These are phyloP conservation scores for Aphanomyces euteiches DNA, from an alignment of 352 stramenopile species.

Conservation along the genomic window DNA sequence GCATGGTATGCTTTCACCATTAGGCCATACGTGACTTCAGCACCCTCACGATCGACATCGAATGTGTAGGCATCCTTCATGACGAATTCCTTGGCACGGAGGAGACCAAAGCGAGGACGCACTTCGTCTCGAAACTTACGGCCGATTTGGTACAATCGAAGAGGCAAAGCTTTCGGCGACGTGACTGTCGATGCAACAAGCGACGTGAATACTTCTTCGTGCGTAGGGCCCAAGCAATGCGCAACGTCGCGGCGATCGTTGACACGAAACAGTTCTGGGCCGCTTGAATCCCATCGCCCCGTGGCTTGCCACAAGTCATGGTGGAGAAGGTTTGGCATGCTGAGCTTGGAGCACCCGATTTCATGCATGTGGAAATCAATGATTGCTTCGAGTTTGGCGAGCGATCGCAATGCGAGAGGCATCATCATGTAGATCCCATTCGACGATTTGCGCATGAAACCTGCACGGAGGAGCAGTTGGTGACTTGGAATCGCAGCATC, in stretches of 20 bases:
- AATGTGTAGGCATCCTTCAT: constrained; percentile 93
- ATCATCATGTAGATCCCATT: constrained; percentile 78
- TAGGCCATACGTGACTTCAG: constrained; percentile 68
- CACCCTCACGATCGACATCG: constrained; percentile 55
- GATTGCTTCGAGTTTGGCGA: constrained; percentile 70
- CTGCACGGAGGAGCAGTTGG: constrained; percentile 75
- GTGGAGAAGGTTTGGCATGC: constrained; percentile 70
- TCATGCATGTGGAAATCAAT: constrained; percentile 78
- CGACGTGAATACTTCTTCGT: constrained; percentile 82
- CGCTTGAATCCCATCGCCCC: constrained; percentile 76
- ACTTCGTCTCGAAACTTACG: constrained; percentile 88
- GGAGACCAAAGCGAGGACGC: constrained; percentile 74
- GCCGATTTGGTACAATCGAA: constrained; percentile 83
- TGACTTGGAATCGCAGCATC: constrained; percentile 81
- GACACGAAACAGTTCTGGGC: constrained; percentile 79
- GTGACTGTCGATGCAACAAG: constrained; percentile 63
- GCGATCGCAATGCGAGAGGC: constrained; percentile 67
- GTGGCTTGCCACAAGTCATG: constrained; percentile 78
- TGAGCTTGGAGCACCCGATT: constrained; percentile 80
- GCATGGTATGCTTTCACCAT: constrained; percentile 75
- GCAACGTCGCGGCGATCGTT: constrained; percentile 64
- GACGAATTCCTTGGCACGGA: constrained; percentile 81
- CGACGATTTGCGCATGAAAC: constrained; percentile 82
- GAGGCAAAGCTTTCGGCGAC: constrained; percentile 40
- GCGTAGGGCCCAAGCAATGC: constrained; percentile 70